Percentiles rank a stretch among this genome's conserved stretches.
phyloP scores from a whole-genome alignment of 2,329 filamentous ascomycete genomes.

The Niveomyces coronatus region DNA sequence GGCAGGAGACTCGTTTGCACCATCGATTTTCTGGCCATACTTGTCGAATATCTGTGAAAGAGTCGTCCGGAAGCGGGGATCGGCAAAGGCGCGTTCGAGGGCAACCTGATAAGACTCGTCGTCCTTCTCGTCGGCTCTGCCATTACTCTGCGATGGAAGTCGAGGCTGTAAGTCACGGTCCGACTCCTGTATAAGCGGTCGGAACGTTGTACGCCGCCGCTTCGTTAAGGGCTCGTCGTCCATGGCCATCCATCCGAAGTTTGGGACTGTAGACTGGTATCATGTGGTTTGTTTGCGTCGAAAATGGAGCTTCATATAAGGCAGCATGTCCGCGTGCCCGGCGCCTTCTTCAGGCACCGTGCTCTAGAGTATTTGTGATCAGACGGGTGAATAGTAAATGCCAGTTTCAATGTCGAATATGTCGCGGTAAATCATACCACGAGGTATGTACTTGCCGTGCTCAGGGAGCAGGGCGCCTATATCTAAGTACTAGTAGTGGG shows the following conservation, averaged over 20 bases:
- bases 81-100: conserved; percentile 53
- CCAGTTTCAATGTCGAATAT: conserved; percentile 1
- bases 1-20: not conserved
- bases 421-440: no score
- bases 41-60: conserved; percentile 87
- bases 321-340: not conserved
- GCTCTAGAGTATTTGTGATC: no score
- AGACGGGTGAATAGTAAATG: no score
- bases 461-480: no score
- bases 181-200: conserved; percentile 19
- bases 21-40: conserved; percentile 54
- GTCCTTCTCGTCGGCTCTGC: conserved; percentile 26
- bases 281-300: not conserved
- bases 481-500: no score
- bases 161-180: not conserved
- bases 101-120: conserved; percentile 49
- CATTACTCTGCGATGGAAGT: conserved; percentile 11
- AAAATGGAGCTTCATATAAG: not conserved
- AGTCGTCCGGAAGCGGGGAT: conserved; percentile 64
- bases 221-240: conserved; percentile 47
- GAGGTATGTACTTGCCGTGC: no score
- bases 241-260: conserved; percentile 8
- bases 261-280: not conserved
- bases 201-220: conserved; percentile 42
- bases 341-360: no score